Evolutionary conservation across 345 rosid genomes (phyloP).

Genomic region (Eucalyptus urophylla): DNA sequence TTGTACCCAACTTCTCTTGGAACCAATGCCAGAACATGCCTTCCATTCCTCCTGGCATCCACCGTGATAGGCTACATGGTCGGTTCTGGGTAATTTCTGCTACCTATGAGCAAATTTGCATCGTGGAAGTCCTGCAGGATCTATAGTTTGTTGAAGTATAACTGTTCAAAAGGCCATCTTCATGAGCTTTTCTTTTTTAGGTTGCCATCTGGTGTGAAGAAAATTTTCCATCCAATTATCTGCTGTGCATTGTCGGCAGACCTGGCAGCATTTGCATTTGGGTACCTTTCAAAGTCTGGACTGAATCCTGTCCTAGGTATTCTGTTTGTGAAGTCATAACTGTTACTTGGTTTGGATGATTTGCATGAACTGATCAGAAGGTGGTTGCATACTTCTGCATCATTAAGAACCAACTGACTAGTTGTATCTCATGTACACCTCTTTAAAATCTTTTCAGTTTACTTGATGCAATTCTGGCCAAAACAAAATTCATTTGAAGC

Average conservation of each 20-base stretch:
- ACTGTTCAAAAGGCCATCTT: not conserved
- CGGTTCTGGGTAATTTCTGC: conserved; percentile 58
- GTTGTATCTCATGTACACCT: not conserved
- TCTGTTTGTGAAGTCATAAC: not conserved
- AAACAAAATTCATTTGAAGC: not conserved
- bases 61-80: conserved; percentile 83
- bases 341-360: not conserved
- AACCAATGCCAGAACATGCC: conserved; percentile 71
- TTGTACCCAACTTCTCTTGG: conserved; percentile 63
- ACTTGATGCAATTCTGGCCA: not conserved
- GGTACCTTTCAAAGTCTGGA: conserved; percentile 67
- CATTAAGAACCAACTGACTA: not conserved
- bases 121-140: not conserved
- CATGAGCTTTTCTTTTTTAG: conserved; percentile 13
- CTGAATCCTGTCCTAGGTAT: conserved; percentile 82
- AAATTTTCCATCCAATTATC: conserved; percentile 76
- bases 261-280: conserved; percentile 73
- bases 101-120: not conserved
- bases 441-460: not conserved
- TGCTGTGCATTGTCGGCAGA: conserved; percentile 81
- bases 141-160: not conserved
- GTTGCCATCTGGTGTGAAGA: conserved; percentile 68
- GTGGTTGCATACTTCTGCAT: not conserved
- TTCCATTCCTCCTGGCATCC: conserved; percentile 87
- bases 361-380: not conserved